Base-by-base conservation (phyloP, 2,329 filamentous ascomycete species). In the Furcasterigmium sp. region DNA sequence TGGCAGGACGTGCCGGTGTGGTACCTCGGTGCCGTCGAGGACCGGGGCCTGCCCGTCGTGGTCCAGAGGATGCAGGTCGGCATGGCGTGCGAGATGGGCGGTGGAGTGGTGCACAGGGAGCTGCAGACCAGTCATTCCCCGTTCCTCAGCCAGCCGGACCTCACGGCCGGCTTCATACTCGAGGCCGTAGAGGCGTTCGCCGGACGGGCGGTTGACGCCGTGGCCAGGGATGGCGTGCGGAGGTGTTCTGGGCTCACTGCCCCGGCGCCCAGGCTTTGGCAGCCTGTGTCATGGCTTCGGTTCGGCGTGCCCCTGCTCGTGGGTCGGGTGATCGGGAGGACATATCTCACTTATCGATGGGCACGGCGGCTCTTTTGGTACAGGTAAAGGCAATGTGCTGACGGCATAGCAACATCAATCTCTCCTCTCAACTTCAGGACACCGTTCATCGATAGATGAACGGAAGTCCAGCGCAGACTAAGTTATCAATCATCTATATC, bases 1-100 rank as follows among this genome's bases (percentile, higher is more conserved):
- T 76, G 72, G 72, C 52, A 51, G 46, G 69, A 75, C 32, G 67
- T 73, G 30, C 70, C 69, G 1, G 48, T 53, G 2, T 75, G 70
- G 70, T 73, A 68, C 48, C 50, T 76, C 3, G 64, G 59, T 0
- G 71, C 70, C 1, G 48, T 51, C 0, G 59, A 71, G 43, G 72
- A 76, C 46, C 53, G 48, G 6, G 63, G 58, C 1, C 46, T 70
- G 23, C 69, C 72, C 1, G 53, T 65, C 0, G 50, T 61, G 46
- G 56, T 53, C 15, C 72, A 75, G 50, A 52, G 59, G 43, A 54
- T 65, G 49, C 40, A 53, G 25, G 59, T 70, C 0, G 56, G 63
- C 2, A 58, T 60, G 48, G 70, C 69, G 7, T 63, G 57, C 52
- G 60, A 55, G 8, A 54, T 62, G 50, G 67, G 68, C 0, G 63